Evolutionary conservation across 768 basidiomycete species (phyloP).

Genomic region (Mycena crocata): DNA sequence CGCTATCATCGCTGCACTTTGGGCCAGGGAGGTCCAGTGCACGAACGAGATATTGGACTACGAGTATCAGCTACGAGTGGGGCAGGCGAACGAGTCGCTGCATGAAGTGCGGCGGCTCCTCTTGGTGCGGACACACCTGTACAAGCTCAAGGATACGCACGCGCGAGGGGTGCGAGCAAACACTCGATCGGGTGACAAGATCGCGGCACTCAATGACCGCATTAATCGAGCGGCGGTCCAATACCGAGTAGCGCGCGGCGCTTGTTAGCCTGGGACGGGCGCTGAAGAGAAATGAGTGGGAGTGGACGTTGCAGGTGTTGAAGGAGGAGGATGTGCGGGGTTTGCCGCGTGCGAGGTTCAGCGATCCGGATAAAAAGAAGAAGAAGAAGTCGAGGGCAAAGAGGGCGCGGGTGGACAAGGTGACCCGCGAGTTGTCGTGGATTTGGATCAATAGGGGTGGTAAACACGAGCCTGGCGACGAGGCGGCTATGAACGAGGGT

Average conservation of each 20-base stretch:
- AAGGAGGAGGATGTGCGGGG: slow-evolving; percentile 34
- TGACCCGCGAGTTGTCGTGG: no score
- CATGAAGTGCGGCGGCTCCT: slow-evolving; percentile 34
- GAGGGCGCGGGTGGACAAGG: neutral
- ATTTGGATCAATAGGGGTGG: neutral
- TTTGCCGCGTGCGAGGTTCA: slow-evolving; percentile 19
- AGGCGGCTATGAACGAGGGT: neutral
- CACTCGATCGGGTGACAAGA: slow-evolving; percentile 35
- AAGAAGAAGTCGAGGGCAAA: neutral
- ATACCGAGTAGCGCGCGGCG: slow-evolving; percentile 32
- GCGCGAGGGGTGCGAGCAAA: slow-evolving; percentile 38
- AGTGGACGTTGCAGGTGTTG: slow-evolving; percentile 23
- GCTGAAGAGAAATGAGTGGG: slow-evolving; percentile 13
- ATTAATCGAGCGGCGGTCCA: slow-evolving; percentile 30
- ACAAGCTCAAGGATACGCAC: slow-evolving; percentile 36
- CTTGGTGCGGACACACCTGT: slow-evolving; percentile 34
- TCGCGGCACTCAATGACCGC: slow-evolving; percentile 28
- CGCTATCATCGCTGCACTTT: neutral
- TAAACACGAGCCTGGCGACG: neutral
- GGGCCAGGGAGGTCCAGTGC: neutral
- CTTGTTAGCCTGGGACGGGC: neutral
- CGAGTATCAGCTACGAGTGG: slow-evolving; percentile 37
- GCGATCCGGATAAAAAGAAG: neutral
- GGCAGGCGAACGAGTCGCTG: slow-evolving; percentile 42
- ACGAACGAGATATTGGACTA: slow-evolving; percentile 18